Base-by-base conservation (phyloP, 441 rosid genomes). In the Pelargonium australe region DNA sequence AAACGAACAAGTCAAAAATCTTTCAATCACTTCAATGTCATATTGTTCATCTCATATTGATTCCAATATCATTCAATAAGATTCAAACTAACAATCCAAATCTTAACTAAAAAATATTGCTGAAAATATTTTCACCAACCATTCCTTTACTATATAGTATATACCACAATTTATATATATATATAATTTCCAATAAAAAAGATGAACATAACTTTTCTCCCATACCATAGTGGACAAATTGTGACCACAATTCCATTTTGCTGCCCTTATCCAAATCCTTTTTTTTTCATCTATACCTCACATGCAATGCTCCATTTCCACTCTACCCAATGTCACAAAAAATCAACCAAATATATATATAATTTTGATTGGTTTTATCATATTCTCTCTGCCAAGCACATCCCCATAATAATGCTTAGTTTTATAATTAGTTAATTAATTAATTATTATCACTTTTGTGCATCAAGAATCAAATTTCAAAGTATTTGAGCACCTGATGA, bases 221-320 rank as follows among this genome's bases (percentile, higher is more conserved):
- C 58, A 51, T 51, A 51, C 17, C 45, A 25, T 41, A 3, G 76
- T 68, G 80, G 82, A 72, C 80, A 64, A 68, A 57, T 64, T 58
- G 81, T 69, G 81, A 66, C 79, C 82, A 71, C 37, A 31, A 31
- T 31, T 31, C 37, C 37, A 31, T 20, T 20, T 31, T 31, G 37
- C 5, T 31, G 37, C 4, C 37, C 37, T 31, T 31, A 31, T 31
- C 37, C 37, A 31, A 31, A 31, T 31, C 37, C 0, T 31, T 3
- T 31, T 31, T 3, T 4, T 2, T 31, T 31, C 37, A 77, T 62
- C 43, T 53, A 57, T 72, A 16, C 65, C 70, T 68, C 85, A 84
- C 79, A 78, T 80, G 81, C 82, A 68, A 28, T 68, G 79, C 77
- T 75, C 37, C 71, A 49, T 31, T 31, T 63, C 69, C 65, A 55